A percentile compares a stretch with the other conserved stretches of the same genome.
Evolutionary conservation across 2,329 filamentous ascomycete species (phyloP).

Genomic region (Dothideomycetes sp.): DNA sequence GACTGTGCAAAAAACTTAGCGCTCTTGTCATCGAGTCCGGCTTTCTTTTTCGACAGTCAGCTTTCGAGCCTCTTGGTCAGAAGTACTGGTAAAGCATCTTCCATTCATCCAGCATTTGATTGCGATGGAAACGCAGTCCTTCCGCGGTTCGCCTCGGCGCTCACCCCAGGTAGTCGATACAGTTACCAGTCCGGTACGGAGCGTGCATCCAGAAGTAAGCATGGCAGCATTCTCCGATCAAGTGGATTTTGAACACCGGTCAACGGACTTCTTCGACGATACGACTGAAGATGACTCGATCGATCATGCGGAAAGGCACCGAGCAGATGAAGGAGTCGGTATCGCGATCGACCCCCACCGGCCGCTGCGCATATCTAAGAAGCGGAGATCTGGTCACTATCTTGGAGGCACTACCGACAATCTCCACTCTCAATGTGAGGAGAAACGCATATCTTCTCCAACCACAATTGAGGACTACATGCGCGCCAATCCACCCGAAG

Average conservation of each 20-base stretch:
- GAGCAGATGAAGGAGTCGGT: background rate
- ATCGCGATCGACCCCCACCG: background rate
- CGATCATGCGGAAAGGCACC: background rate
- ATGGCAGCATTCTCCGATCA: constrained; percentile 20
- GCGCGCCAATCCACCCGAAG: background rate
- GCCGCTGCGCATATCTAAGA: constrained; percentile 2
- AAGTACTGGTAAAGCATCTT: background rate
- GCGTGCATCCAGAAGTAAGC: constrained; percentile 21
- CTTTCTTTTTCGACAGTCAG: too few species aligned
- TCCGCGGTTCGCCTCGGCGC: constrained; percentile 18
- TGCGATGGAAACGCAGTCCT: constrained; percentile 7
- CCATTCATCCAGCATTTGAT: background rate
- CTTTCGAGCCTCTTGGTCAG: too few species aligned
- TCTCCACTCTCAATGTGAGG: constrained; percentile 6
- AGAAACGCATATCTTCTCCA: constrained; percentile 4
- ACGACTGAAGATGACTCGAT: constrained; percentile 8
- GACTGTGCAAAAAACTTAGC: too few species aligned
- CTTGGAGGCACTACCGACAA: constrained; percentile 5
- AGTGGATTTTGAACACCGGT: constrained; percentile 18
- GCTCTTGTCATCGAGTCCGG: too few species aligned
- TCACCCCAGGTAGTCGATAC: constrained; percentile 21
- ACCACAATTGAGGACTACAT: constrained; percentile 7
- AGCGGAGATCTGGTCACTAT: constrained; percentile 9
- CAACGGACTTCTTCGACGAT: constrained; percentile 25
- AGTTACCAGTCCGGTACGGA: constrained; percentile 21